phyloP scores from a whole-genome alignment of 177 flowering plant species.

The Vitis hybrid region DNA sequence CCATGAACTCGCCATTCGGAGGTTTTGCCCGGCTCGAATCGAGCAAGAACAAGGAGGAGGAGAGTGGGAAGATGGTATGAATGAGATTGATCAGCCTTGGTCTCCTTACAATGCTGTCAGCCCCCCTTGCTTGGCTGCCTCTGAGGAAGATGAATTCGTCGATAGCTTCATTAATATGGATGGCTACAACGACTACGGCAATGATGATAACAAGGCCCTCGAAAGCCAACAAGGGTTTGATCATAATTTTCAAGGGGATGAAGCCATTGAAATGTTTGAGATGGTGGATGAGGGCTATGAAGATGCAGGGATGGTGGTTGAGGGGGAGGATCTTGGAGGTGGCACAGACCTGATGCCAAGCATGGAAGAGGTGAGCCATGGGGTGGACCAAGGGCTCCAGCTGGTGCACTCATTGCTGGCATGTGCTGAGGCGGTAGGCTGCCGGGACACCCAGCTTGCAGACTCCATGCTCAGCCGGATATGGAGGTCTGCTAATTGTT shows the following conservation, averaged over 20 bases:
- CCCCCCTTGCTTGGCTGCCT: conserved; percentile 17
- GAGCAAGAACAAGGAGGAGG: conserved; percentile 38
- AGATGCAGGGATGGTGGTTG: conserved; percentile 5
- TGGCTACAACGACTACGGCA: background rate
- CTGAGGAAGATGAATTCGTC: conserved; percentile 45
- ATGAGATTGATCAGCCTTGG: conserved; percentile 12
- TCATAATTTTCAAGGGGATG: conserved; percentile 16
- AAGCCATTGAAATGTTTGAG: background rate
- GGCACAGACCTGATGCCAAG: conserved; percentile 13
- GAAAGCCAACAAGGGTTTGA: conserved; percentile 5
- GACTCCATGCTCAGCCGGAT: conserved; percentile 44
- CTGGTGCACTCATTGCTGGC: conserved; percentile 62
- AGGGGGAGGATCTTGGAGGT: conserved; percentile 17
- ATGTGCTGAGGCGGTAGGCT: conserved; percentile 74
- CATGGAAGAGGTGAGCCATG: conserved; percentile 25
- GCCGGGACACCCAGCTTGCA: conserved; percentile 51
- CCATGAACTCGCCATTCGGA: conserved; percentile 47
- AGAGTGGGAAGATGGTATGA: conserved; percentile 26
- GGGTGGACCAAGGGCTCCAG: conserved; percentile 56
- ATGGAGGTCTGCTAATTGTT: conserved; percentile 39
- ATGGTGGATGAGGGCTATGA: conserved; percentile 15
- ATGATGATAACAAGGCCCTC: conserved; percentile 11
- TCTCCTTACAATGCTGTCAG: conserved; percentile 14
- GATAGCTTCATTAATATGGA: conserved; percentile 60
- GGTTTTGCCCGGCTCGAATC: conserved; percentile 46